Evolutionary conservation across 768 basidiomycete species (phyloP).

Genomic region (Phylloporus arenicola): DNA sequence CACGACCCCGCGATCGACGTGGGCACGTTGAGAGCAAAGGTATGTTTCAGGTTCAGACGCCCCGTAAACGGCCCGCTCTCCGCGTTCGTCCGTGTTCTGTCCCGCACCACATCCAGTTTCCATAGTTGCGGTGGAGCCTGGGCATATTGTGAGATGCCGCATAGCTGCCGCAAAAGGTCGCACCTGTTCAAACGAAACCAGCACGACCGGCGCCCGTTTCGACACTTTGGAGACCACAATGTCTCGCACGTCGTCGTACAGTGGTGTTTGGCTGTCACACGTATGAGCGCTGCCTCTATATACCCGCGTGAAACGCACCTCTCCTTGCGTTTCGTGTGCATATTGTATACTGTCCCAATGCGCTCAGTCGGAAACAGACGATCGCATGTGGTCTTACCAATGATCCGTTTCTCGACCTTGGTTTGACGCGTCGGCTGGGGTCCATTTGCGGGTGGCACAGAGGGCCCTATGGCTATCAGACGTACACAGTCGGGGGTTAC

Average conservation of each 20-base stretch:
- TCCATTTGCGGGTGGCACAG: constrained; percentile 36
- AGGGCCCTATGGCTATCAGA: constrained; percentile 44
- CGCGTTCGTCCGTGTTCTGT: constrained; percentile 34
- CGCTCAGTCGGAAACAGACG: constrained; percentile 1
- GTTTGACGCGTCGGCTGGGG: constrained; percentile 43
- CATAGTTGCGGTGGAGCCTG: constrained; percentile 72
- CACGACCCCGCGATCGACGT: constrained; percentile 76
- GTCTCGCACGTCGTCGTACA: constrained; percentile 49
- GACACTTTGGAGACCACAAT: constrained; percentile 43
- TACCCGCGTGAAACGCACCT: constrained; percentile 29
- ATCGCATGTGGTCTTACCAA: constrained; percentile 31
- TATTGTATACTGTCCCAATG: constrained; percentile 39
- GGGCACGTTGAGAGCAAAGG: constrained; percentile 55
- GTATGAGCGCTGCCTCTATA: neutral
- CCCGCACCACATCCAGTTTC: constrained; percentile 61
- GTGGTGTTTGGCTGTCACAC: constrained; percentile 41
- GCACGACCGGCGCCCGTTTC: constrained; percentile 36
- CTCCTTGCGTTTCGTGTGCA: constrained; percentile 41
- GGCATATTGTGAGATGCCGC: neutral
- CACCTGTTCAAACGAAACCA: constrained; percentile 34
- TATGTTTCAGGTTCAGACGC: constrained; percentile 45
- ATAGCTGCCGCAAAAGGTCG: neutral
- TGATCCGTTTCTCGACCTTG: constrained; percentile 47
- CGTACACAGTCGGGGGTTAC: constrained; percentile 43
- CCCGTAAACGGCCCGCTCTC: constrained; percentile 9